Conservation (phyloP, 371 early-diverging fungal species). For the Mucor saturninus region DNA sequence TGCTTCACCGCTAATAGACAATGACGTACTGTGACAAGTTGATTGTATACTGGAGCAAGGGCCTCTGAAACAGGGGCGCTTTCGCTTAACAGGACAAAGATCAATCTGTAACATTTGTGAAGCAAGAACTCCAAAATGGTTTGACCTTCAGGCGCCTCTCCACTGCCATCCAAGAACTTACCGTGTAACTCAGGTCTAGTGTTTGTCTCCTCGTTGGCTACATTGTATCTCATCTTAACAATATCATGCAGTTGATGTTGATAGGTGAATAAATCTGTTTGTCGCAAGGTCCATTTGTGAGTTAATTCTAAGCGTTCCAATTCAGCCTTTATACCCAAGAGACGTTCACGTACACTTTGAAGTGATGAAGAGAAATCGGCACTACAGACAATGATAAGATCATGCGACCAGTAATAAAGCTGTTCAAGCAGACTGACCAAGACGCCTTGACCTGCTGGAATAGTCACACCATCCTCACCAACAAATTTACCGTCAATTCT, state of each 20-base stretch:
- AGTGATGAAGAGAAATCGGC: slow-evolving; percentile 62
- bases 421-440: slow-evolving; percentile 80
- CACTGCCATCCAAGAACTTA: slow-evolving; percentile 65
- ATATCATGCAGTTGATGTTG: slow-evolving; percentile 81
- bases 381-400: slow-evolving; percentile 67
- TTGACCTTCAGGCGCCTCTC: slow-evolving; percentile 73
- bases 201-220: slow-evolving; percentile 25
- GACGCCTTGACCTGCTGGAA: slow-evolving; percentile 82
- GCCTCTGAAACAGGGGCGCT: slow-evolving; percentile 85
- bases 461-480: slow-evolving; percentile 50
- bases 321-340: slow-evolving; percentile 73
- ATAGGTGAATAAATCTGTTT: slow-evolving; percentile 82
- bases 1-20: slow-evolving; percentile 80
- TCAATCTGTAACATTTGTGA: slow-evolving; percentile 85
- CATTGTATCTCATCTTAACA: slow-evolving; percentile 59
- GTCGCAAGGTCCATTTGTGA: slow-evolving; percentile 84
- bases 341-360: slow-evolving; percentile 70
- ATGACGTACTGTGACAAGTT: slow-evolving; percentile 81
- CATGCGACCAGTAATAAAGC: slow-evolving; percentile 76
- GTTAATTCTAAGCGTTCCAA: slow-evolving; percentile 76
- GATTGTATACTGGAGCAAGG: slow-evolving; percentile 82
- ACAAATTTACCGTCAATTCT: slow-evolving; percentile 78
- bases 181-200: slow-evolving; percentile 34
- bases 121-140: slow-evolving; percentile 77
- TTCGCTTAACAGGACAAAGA: slow-evolving; percentile 77